Percentiles rank a stretch among this genome's conserved stretches.
Conservation (phyloP, 768 basidiomycete genomes). For the Chalciporus chontae region DNA sequence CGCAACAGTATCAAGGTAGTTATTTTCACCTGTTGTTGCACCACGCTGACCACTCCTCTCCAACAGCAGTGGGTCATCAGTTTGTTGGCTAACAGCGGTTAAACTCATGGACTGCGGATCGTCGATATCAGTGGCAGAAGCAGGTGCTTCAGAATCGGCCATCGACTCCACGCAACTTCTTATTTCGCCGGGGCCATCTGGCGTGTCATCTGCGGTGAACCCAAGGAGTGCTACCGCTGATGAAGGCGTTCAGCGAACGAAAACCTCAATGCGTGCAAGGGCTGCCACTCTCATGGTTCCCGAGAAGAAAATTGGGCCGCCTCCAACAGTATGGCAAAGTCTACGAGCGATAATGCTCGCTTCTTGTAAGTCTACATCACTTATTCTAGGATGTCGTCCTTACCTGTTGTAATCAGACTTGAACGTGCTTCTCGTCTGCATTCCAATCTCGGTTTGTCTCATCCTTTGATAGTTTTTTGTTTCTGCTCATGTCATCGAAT, state of each 20-base stretch:
- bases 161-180: slow-evolving; percentile 4
- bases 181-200: slow-evolving; percentile 5
- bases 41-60: neutral
- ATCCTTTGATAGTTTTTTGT: neutral
- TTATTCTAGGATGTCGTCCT: neutral
- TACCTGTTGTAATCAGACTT: slow-evolving; percentile 42
- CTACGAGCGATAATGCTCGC: slow-evolving; percentile 50
- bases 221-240: slow-evolving; percentile 3
- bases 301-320: slow-evolving; percentile 30
- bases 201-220: slow-evolving; percentile 12
- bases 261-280: slow-evolving; percentile 11
- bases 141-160: slow-evolving; percentile 2
- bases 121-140: slow-evolving; percentile 12
- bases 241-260: slow-evolving; percentile 4
- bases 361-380: slow-evolving; percentile 47
- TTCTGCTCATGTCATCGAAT: slow-evolving; percentile 1
- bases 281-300: slow-evolving; percentile 37
- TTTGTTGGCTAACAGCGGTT: neutral
- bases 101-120: slow-evolving; percentile 16
- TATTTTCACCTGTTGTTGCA: neutral
- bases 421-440: slow-evolving; percentile 67
- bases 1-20: slow-evolving; percentile 1
- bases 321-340: slow-evolving; percentile 47
- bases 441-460: slow-evolving; percentile 59
- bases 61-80: slow-evolving; percentile 9